phyloP scores from a whole-genome alignment of 805 yeast genomes.

The Saccharomycopsis sp. region DNA sequence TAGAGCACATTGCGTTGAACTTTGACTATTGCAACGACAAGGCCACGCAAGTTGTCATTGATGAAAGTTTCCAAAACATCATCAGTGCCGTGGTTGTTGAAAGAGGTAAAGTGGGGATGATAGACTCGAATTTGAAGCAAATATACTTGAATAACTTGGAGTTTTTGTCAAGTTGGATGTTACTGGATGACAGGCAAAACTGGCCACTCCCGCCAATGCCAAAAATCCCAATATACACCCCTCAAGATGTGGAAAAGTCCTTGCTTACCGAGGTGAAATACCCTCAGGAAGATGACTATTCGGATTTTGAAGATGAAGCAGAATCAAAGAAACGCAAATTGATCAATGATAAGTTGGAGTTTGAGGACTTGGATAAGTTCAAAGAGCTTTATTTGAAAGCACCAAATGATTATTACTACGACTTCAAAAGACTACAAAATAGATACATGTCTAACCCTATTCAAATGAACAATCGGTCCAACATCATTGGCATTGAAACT shows the following conservation, averaged over 20 bases:
- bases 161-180: slow-evolving; percentile 56
- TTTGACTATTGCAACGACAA: slow-evolving; percentile 30
- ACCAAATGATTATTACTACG: slow-evolving; percentile 38
- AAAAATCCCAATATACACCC: slow-evolving; percentile 48
- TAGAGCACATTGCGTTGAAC: slow-evolving; percentile 67
- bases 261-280: slow-evolving; percentile 65
- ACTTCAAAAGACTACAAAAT: slow-evolving; percentile 51
- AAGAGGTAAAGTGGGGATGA: slow-evolving; percentile 69
- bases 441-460: slow-evolving; percentile 66
- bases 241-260: slow-evolving; percentile 74
- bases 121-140: slow-evolving; percentile 75
- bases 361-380: slow-evolving; percentile 11
- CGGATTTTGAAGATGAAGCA: slow-evolving; percentile 36
- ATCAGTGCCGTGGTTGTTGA: slow-evolving; percentile 78
- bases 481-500: slow-evolving; percentile 26
- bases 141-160: slow-evolving; percentile 58
- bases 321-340: slow-evolving; percentile 24
- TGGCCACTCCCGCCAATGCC: slow-evolving; percentile 83
- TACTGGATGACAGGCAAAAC: slow-evolving; percentile 15
- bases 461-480: slow-evolving; percentile 24
- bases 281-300: slow-evolving; percentile 36
- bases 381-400: slow-evolving; percentile 21
- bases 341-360: slow-evolving; percentile 19
- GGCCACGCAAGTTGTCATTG: slow-evolving; percentile 26
- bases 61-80: slow-evolving; percentile 45